Percentiles rank a stretch among this genome's conserved stretches.
These are phyloP conservation scores for Dactylellina leptospora DNA, from an alignment of 2,329 filamentous ascomycete genomes.

Conservation along the genomic window DNA sequence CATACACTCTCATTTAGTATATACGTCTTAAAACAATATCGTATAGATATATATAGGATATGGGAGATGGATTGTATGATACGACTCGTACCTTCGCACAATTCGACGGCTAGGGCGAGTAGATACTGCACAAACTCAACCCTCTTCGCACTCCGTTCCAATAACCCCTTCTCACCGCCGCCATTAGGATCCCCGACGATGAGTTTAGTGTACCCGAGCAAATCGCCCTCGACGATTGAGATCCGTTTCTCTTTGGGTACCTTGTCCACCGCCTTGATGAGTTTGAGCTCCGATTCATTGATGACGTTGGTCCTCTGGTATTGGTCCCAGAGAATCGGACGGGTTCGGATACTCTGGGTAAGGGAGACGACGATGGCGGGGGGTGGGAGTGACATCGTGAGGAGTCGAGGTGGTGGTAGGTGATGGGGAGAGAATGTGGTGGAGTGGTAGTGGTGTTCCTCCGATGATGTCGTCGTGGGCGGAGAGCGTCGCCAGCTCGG, in stretches of 20 bases:
- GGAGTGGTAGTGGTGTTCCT: neutral
- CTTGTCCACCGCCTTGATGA: slow-evolving; percentile 97
- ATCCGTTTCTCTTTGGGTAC: slow-evolving; percentile 89
- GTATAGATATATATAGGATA: neutral
- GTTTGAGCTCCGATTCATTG: slow-evolving; percentile 90
- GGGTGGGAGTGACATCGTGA: slow-evolving; percentile 46
- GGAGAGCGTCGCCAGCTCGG: neutral
- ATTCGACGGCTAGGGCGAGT: slow-evolving; percentile 84
- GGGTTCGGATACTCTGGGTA: slow-evolving; percentile 80
- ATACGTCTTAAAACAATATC: neutral
- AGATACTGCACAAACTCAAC: slow-evolving; percentile 94
- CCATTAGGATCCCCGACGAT: slow-evolving; percentile 72
- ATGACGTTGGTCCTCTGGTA: slow-evolving; percentile 92
- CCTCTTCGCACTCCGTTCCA: slow-evolving; percentile 85
- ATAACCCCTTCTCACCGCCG: slow-evolving; percentile 74
- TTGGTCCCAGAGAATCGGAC: slow-evolving; percentile 97
- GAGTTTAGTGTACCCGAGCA: slow-evolving; percentile 79
- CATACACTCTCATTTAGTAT: neutral
- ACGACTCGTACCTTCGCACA: slow-evolving; percentile 85
- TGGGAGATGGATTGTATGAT: slow-evolving; percentile 56
- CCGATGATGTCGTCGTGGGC: slow-evolving; percentile 16
- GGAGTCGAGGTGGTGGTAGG: slow-evolving; percentile 1
- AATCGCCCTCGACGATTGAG: slow-evolving; percentile 80
- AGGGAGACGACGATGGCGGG: slow-evolving; percentile 45
- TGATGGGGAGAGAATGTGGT: neutral